Evolutionary conservation across 2,329 filamentous ascomycete genomes (phyloP), one percentile per base, ranked within the genome.

Genomic region (Diplocarpon rosae): DNA sequence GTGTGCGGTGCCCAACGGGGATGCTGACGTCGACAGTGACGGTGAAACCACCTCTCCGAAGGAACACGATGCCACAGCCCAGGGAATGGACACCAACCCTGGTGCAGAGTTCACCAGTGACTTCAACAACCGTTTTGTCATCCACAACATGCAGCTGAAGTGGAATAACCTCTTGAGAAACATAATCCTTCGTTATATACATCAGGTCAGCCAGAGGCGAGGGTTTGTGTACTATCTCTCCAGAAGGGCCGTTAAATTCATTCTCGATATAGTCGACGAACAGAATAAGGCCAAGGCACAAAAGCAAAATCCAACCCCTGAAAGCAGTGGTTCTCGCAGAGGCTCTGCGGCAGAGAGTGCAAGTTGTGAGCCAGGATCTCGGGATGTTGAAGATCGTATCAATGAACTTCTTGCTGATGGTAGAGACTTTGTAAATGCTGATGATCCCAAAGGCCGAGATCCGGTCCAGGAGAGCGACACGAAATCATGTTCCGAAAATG

Each of bases 181-280:
- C 60, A 95, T 95, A 57, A 92, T 98, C 39, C 75, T 98, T 33
- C 85, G 92, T 17, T 98, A 98, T 63, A 93, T 92, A 51, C 92
- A 98, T 60, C 92, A 98, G 68, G 92, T 94, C 58, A 88, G 89
- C 61, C 93, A 98, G 65, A 78, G 92, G 41, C 80, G 92, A 54
- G 93, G 92, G 42, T 96, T 98, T 60, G 82, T 98, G 27, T 98
- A 98, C 67, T 98, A 98, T 65, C 83, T 96, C 67, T 96, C 93
- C 10, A 79, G 90, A 37, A 80, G 88, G 51, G 93, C 92, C 3
- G 85, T 98, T 59, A 98, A 96, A 59, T 98, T 98, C 62, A 96
- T 98, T 46, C 70, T 96, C 9, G 92, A 98, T 63, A 94, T 98
- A 54, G 85, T 98, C 2, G 89, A 96, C 45, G 92, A 98, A 61